These are phyloP conservation scores for Daldinia eschscholtzii DNA, from an alignment of 2,329 filamentous ascomycete genomes.

Conservation along the genomic window DNA sequence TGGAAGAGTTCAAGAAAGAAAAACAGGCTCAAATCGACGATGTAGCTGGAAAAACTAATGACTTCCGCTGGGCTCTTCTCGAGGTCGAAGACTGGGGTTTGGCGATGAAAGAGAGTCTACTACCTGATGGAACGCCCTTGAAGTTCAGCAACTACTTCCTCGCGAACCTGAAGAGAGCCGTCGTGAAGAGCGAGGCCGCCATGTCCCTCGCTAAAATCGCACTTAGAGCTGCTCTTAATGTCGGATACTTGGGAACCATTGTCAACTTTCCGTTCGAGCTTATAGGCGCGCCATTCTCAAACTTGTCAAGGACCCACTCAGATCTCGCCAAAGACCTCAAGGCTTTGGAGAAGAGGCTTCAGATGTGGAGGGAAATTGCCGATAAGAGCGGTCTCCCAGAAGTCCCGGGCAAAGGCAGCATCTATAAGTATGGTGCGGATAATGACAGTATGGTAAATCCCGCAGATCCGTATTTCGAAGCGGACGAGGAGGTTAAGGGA, in stretches of 20 bases:
- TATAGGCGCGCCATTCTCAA: neutral
- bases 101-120: neutral
- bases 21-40: neutral
- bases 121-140: slow-evolving; percentile 1
- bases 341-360: neutral
- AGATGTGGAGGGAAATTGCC: neutral
- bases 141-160: neutral
- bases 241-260: neutral
- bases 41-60: neutral
- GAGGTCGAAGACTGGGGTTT: slow-evolving; percentile 10
- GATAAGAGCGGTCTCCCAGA: neutral
- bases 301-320: neutral
- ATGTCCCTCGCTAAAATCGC: slow-evolving; percentile 8
- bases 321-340: neutral
- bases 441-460: neutral
- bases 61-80: neutral
- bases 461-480: neutral
- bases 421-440: neutral
- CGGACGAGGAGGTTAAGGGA: neutral
- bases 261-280: neutral
- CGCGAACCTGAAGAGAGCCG: neutral
- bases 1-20: neutral
- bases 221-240: neutral
- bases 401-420: neutral
- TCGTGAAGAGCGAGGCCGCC: neutral